Percentiles rank a stretch among this genome's conserved stretches.
Evolutionary conservation across 1,284 basidiomycete species (phyloP).

Genomic region (Tetrapyrgos nigripes): DNA sequence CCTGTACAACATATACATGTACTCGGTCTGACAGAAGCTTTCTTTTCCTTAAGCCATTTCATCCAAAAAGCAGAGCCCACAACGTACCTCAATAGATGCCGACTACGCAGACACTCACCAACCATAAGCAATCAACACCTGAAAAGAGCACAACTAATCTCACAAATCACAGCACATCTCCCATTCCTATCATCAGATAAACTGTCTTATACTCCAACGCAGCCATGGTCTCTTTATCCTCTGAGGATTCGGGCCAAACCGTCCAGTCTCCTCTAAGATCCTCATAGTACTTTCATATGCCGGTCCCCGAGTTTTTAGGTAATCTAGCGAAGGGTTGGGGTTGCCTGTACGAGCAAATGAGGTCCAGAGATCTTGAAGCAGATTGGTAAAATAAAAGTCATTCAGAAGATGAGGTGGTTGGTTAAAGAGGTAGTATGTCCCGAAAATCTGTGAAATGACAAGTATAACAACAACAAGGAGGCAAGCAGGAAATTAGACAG

Average conservation of each 20-base stretch:
- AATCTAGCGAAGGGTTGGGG: constrained; percentile 44
- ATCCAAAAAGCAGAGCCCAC: no score
- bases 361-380: constrained; percentile 42
- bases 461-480: constrained; percentile 1
- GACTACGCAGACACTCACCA: no score
- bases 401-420: constrained; percentile 7
- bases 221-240: background rate
- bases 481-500: no score
- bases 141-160: no score
- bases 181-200: constrained; percentile 11
- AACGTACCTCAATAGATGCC: no score
- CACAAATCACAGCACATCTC: constrained; percentile 10
- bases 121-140: no score
- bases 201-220: constrained; percentile 10
- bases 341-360: constrained; percentile 46
- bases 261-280: background rate
- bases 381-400: constrained; percentile 13
- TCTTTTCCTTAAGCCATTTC: no score
- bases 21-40: no score
- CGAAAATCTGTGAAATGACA: constrained; percentile 6
- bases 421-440: constrained; percentile 15
- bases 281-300: constrained; percentile 12
- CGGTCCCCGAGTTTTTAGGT: constrained; percentile 38
- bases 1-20: no score
- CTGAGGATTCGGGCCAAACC: constrained; percentile 12